Percentiles rank a stretch among this genome's conserved stretches.
Evolutionary conservation across 2,329 filamentous ascomycete genomes (phyloP).

Genomic region (Calonectria hongkongensis): DNA sequence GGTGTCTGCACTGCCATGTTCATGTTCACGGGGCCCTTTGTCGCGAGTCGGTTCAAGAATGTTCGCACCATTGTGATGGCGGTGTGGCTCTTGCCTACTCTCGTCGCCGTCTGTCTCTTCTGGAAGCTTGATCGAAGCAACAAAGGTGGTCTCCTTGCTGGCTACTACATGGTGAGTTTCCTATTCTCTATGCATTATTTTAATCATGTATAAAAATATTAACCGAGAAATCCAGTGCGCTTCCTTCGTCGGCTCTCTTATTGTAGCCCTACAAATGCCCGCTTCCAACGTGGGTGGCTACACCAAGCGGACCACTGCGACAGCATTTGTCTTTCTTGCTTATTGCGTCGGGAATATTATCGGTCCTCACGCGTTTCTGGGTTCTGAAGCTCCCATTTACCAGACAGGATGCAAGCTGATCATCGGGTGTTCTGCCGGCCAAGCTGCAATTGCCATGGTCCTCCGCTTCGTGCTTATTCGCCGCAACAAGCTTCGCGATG

Average conservation of each 20-base stretch:
- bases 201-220: not conserved
- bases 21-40: constrained; percentile 70
- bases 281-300: constrained; percentile 69
- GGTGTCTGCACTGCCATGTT: constrained; percentile 73
- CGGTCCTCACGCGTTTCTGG: constrained; percentile 63
- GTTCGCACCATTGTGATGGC: constrained; percentile 71
- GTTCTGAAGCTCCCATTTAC: constrained; percentile 68
- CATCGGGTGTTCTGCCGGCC: constrained; percentile 51
- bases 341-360: constrained; percentile 61
- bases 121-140: constrained; percentile 68
- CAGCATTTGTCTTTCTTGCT: constrained; percentile 68
- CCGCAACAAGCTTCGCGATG: constrained; percentile 51
- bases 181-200: not conserved
- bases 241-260: constrained; percentile 71
- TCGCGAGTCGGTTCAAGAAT: constrained; percentile 71
- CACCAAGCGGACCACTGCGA: constrained; percentile 67
- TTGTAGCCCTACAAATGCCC: constrained; percentile 72
- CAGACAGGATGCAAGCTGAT: constrained; percentile 69
- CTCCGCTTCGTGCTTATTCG: constrained; percentile 52
- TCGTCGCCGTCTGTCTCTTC: constrained; percentile 68
- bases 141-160: constrained; percentile 68
- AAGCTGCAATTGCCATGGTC: constrained; percentile 44
- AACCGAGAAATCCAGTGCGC: constrained; percentile 53
- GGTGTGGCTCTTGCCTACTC: constrained; percentile 70
- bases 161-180: constrained; percentile 68